These are phyloP conservation scores for Ustilago shanxiensis DNA, from an alignment of 1,284 basidiomycete genomes.

Conservation along the genomic window DNA sequence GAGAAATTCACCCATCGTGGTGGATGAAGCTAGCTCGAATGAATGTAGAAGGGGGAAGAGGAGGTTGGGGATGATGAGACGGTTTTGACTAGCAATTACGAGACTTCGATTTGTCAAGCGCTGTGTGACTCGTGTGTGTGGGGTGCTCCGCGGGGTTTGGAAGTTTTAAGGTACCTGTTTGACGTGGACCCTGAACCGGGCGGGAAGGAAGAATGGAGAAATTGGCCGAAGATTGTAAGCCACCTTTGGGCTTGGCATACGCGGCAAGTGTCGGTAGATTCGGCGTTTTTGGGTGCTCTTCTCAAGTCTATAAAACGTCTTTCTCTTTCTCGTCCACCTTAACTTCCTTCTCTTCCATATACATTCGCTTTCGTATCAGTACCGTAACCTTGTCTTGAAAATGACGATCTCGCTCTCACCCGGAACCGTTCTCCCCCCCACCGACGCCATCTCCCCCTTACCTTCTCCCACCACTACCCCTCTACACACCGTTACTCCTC, in stretches of 20 bases:
- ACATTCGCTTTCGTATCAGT: too few species aligned
- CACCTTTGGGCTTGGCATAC: too few species aligned
- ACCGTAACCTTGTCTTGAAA: too few species aligned
- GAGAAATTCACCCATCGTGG: conserved; percentile 31
- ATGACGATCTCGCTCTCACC: conserved; percentile 13
- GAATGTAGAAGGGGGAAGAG: neutral
- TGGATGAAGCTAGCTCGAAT: conserved; percentile 5
- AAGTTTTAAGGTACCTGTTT: neutral
- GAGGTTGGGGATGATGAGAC: conserved; percentile 37
- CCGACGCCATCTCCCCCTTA: neutral
- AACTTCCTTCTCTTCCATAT: too few species aligned
- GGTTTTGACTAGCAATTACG: conserved; percentile 17
- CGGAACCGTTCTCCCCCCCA: neutral
- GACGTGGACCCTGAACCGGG: neutral
- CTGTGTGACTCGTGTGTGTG: neutral
- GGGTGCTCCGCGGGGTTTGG: too few species aligned
- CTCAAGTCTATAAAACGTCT: too few species aligned
- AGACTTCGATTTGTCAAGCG: too few species aligned
- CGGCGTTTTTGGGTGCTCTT: too few species aligned
- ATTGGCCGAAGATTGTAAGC: conserved; percentile 44
- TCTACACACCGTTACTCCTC: conserved; percentile 21
- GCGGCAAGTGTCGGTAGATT: too few species aligned
- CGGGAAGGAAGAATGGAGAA: conserved; percentile 7
- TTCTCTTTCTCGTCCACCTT: too few species aligned
- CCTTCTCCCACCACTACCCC: neutral